Conservation (phyloP, 306 rosid species). For the Rosa persica region DNA sequence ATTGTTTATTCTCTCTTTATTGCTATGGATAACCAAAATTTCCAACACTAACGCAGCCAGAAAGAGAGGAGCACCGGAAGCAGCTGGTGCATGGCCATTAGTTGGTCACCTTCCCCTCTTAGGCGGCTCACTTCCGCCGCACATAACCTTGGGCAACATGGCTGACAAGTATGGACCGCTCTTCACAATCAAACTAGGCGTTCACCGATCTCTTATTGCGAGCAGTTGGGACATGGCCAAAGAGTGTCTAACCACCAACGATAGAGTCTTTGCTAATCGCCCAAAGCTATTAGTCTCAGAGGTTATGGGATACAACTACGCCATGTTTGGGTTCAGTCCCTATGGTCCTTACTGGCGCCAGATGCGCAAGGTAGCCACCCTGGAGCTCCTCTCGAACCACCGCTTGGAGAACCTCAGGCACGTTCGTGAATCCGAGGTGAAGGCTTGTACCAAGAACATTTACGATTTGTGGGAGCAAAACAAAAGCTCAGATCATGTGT, state of each 20-base stretch:
- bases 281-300: conserved; percentile 15
- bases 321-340: conserved; percentile 26
- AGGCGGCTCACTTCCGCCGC: conserved; percentile 21
- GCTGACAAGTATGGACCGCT: conserved; percentile 34
- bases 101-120: conserved; percentile 40
- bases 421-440: conserved; percentile 18
- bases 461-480: conserved; percentile 8
- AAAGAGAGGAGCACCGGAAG: conserved; percentile 27
- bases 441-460: neutral
- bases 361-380: conserved; percentile 24
- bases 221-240: conserved; percentile 19
- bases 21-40: neutral
- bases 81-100: conserved; percentile 38
- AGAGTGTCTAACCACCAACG: conserved; percentile 34
- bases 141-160: conserved; percentile 24
- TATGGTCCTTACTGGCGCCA: conserved; percentile 35
- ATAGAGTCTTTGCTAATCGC: conserved; percentile 20
- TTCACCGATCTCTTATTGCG: conserved; percentile 4
- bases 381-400: conserved; percentile 25
- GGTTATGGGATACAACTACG: conserved; percentile 20
- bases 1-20: neutral
- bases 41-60: neutral
- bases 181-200: conserved; percentile 20
- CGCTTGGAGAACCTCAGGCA: conserved; percentile 15
- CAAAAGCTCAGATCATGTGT: neutral